Base-by-base conservation (phyloP, 106 monocot genomes). In the Gastrodia elata region DNA sequence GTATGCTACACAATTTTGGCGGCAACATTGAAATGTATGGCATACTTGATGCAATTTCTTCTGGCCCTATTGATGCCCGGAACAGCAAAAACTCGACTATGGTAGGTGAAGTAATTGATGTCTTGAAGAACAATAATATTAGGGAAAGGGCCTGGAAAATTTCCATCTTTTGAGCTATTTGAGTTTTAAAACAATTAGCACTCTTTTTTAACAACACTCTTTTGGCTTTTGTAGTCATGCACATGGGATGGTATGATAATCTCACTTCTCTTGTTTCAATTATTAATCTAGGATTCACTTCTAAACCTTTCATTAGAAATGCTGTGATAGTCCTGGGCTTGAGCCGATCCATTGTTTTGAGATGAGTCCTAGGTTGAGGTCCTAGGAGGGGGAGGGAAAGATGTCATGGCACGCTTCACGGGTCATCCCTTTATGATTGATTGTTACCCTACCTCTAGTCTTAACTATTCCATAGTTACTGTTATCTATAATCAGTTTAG, bases 11-110 rank as follows among this genome's bases (percentile, higher is more conserved):
- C 72, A 93, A 97, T 76, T 97, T 97, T 82, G 97, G 97, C 75
- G 97, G 90, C 68, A 97, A 97, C 57, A 83, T 97, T 76, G 97
- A 97, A 78, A 97, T 97, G 97, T 97, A 97, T 82, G 97, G 97
- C 33, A 39, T 90, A 65, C 82, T 97, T 30, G 93, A 97, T 80
- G 68, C 76, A 82, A 84, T 97, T 80, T 86, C 90, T 41, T 83
- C 85, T n/a, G 97, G 92, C 68, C 93, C 97, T 33, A 71, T 93
- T 83, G 90, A 90, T 82, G 90, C 97, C 41, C 93, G 84, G 69
- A 18, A 70, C 6, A 90, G 88, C 75, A 7, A 74, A 55, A 93
- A 93, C 75, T 97, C 97, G 61, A 90, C 97, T 43, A 93, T 97
- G 93, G 95, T 96, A 82, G 68, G 71, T 59, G 36, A 32, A 61